These are phyloP conservation scores for Pseudogymnoascus sp. DNA, from an alignment of 2,329 filamentous ascomycete genomes.

Conservation along the genomic window DNA sequence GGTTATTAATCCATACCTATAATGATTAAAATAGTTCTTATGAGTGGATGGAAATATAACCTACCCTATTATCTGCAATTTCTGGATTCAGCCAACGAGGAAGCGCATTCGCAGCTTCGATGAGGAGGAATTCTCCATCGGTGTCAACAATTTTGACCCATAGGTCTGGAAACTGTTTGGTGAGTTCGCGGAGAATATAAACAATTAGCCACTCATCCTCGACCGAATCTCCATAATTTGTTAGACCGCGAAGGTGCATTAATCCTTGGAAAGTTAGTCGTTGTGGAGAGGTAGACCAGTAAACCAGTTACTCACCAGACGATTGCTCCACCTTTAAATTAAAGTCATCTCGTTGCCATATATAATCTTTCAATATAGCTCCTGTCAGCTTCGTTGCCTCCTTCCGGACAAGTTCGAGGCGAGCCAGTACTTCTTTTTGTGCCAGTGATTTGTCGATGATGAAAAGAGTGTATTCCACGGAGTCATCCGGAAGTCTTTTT, in stretches of 20 bases:
- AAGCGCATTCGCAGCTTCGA: slow-evolving; percentile 82
- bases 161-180: slow-evolving; percentile 59
- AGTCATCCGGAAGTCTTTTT: slow-evolving; percentile 69
- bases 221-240: slow-evolving; percentile 87
- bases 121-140: slow-evolving; percentile 90
- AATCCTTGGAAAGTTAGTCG: slow-evolving; percentile 33
- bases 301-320: slow-evolving; percentile 39
- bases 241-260: slow-evolving; percentile 64
- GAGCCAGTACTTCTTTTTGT: slow-evolving; percentile 48
- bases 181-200: slow-evolving; percentile 76
- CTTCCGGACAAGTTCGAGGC: slow-evolving; percentile 66
- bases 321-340: slow-evolving; percentile 56
- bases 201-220: slow-evolving; percentile 98
- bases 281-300: slow-evolving; percentile 7
- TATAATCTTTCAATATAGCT: slow-evolving; percentile 69
- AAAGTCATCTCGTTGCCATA: slow-evolving; percentile 88
- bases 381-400: slow-evolving; percentile 55
- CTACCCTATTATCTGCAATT: slow-evolving; percentile 68
- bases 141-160: slow-evolving; percentile 82
- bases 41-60: slow-evolving; percentile 13
- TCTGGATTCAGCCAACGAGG: slow-evolving; percentile 90
- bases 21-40: slow-evolving; percentile 16
- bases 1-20: slow-evolving; percentile 75
- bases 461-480: slow-evolving; percentile 77
- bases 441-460: slow-evolving; percentile 52